Evolutionary conservation across 352 stramenopile genomes (phyloP).

Genomic region (Aphanomyces stellatus): DNA sequence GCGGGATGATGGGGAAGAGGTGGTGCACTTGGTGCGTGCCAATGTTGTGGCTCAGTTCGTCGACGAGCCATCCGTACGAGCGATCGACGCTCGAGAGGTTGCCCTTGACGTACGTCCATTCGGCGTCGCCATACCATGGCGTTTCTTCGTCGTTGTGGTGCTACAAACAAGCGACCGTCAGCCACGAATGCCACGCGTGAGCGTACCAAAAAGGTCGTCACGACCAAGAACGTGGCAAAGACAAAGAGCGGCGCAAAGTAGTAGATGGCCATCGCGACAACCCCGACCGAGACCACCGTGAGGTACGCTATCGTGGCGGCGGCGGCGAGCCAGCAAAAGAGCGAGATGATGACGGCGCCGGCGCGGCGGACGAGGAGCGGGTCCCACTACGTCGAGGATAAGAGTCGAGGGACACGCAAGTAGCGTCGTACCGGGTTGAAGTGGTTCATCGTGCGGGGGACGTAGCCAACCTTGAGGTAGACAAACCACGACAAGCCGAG

Average conservation of each 20-base stretch:
- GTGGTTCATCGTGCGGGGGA: slow-evolving; percentile 67
- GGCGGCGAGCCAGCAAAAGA: slow-evolving; percentile 37
- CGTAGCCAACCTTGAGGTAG: slow-evolving; percentile 66
- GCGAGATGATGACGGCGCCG: slow-evolving; percentile 49
- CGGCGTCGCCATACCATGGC: slow-evolving; percentile 71
- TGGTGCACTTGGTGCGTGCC: slow-evolving; percentile 81
- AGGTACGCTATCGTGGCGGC: slow-evolving; percentile 32
- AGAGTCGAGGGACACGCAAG: neutral
- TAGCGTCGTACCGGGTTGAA: slow-evolving; percentile 50
- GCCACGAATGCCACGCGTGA: neutral
- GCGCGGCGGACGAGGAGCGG: slow-evolving; percentile 57
- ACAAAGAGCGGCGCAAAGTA: slow-evolving; percentile 71
- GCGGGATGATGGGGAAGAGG: slow-evolving; percentile 80
- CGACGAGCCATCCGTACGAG: slow-evolving; percentile 63
- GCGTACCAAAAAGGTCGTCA: slow-evolving; percentile 67
- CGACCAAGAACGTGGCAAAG: slow-evolving; percentile 70
- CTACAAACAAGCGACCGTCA: slow-evolving; percentile 17
- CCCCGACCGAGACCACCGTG: slow-evolving; percentile 25
- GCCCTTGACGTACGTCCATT: slow-evolving; percentile 80
- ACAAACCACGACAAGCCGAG: slow-evolving; percentile 61
- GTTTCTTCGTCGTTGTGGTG: slow-evolving; percentile 80
- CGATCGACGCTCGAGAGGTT: slow-evolving; percentile 76
- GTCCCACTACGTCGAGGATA: slow-evolving; percentile 33
- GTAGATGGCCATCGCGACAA: slow-evolving; percentile 52
- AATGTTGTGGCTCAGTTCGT: slow-evolving; percentile 84